Percentiles rank a stretch among this genome's conserved stretches.
These are phyloP conservation scores for Ophiostoma perfectum DNA, from an alignment of 2,329 filamentous ascomycete species.

Conservation along the genomic window DNA sequence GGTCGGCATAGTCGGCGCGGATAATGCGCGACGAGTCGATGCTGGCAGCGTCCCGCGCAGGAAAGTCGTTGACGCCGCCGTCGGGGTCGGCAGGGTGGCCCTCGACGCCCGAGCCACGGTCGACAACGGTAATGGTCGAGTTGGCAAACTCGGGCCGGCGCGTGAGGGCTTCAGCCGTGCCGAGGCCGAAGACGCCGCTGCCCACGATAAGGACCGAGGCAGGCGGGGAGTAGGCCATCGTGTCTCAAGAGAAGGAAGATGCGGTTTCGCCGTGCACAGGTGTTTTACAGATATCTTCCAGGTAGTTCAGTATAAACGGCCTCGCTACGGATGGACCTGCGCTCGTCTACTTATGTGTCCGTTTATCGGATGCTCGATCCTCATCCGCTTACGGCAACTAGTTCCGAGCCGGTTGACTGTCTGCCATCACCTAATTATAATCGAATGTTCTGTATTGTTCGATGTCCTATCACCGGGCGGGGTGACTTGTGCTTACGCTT, in stretches of 20 bases:
- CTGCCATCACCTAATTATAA: neutral
- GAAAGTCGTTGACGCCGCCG: conserved; percentile 45
- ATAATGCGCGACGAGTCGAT: conserved; percentile 61
- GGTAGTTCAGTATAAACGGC: too few relatives aligned
- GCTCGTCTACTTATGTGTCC: neutral
- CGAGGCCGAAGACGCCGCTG: conserved; percentile 59
- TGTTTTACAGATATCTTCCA: too few relatives aligned
- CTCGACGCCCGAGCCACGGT: conserved; percentile 41
- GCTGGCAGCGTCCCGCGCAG: conserved; percentile 54
- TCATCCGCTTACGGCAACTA: neutral
- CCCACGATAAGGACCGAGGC: conserved; percentile 62
- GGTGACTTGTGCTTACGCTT: neutral
- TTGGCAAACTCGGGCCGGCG: conserved; percentile 51
- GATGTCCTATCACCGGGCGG: neutral
- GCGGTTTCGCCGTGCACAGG: too few relatives aligned
- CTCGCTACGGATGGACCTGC: too few relatives aligned
- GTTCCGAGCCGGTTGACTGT: neutral
- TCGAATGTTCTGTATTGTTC: neutral
- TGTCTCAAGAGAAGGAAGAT: neutral
- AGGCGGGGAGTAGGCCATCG: conserved; percentile 30
- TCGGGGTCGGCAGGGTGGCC: conserved; percentile 10
- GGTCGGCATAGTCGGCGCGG: conserved; percentile 72
- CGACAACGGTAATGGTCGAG: conserved; percentile 54
- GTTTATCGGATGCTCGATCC: neutral
- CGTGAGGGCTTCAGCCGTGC: conserved; percentile 62